A percentile compares a stretch with the other conserved stretches of the same genome.
Conservation (phyloP, 768 basidiomycete species). For the Asterophora parasitica region DNA sequence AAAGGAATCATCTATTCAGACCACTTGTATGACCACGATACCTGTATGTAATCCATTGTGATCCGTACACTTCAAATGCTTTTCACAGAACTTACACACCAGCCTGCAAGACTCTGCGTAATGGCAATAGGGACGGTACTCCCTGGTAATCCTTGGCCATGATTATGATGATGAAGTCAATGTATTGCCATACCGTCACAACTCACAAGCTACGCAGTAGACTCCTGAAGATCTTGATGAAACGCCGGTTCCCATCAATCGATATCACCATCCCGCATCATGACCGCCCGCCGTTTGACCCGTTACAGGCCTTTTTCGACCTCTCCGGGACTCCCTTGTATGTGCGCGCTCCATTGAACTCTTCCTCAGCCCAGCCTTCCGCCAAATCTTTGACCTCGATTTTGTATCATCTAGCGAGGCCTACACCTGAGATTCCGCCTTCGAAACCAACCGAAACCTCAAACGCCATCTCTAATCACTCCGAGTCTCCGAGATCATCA, state of each 20-base stretch:
- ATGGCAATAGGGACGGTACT: no score
- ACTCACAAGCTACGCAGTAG: no score
- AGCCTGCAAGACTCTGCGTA: no score
- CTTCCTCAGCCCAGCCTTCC: background rate
- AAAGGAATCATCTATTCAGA: no score
- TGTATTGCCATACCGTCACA: no score
- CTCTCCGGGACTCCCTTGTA: background rate
- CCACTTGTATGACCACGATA: background rate
- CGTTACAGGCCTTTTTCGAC: background rate
- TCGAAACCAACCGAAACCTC: background rate
- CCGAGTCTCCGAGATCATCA: constrained; percentile 8
- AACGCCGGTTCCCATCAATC: background rate
- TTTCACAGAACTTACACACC: no score
- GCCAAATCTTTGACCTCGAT: background rate
- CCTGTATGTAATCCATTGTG: background rate
- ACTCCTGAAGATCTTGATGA: background rate
- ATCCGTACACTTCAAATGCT: background rate
- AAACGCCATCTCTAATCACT: constrained; percentile 14
- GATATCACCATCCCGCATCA: background rate
- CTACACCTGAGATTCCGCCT: background rate
- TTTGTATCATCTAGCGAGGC: background rate
- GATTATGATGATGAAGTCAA: no score
- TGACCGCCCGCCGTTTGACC: background rate
- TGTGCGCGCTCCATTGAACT: background rate
- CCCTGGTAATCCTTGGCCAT: no score